Base-by-base conservation (phyloP, 2,329 filamentous ascomycete species). In the Ampelomyces quisqualis region DNA sequence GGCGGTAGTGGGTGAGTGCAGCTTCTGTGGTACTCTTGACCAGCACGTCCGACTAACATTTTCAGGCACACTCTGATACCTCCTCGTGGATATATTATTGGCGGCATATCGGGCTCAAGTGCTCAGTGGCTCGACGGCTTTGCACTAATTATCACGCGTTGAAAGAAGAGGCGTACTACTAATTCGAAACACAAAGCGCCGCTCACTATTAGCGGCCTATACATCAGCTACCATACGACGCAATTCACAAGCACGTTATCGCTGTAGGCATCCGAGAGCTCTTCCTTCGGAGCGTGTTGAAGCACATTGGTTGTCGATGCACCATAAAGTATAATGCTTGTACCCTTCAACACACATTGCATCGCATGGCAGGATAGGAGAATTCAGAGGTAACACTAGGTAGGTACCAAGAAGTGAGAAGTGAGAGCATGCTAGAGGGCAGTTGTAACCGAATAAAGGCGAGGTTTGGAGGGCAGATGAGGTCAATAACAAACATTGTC, bases 1-100 rank as follows among this genome's bases (percentile, higher is more conserved):
- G 89, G 89, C 40, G 90, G 90, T 51, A 86, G 85, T 62, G 82
- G 82, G 90, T 96, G 81, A 70, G 89, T 81, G 40, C 14, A 9
- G 41, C 34, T 20, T 15, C 38, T n/a, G 13, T 42, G 40, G 15
- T 43, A 45, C 42, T 42, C 5, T 23, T 41, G 19, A 44, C 24
- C 13, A 21, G 8, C 17, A 38, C 5, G 13, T 6, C 34, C 45
- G 41, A 42, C 54, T 64, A 57, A 70, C 38, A 13, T 40, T 14
- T 35, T 1, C 55, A 96, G 91, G 49, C 85, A 90, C 67, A 93
- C 84, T 22, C 76, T 98, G 46, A 87, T 97, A 55, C 89, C 91
- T 36, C 93, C 93, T 8, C 78, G 86, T 53, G 91, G 91, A 34
- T 96, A 93, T 71, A 88, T 78, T 52, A 85, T 97, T 61, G 90